A percentile compares a stretch with the other conserved stretches of the same genome.
These are phyloP conservation scores for Strobilomyces echinocephalus DNA, from an alignment of 768 basidiomycete species.

Conservation along the genomic window DNA sequence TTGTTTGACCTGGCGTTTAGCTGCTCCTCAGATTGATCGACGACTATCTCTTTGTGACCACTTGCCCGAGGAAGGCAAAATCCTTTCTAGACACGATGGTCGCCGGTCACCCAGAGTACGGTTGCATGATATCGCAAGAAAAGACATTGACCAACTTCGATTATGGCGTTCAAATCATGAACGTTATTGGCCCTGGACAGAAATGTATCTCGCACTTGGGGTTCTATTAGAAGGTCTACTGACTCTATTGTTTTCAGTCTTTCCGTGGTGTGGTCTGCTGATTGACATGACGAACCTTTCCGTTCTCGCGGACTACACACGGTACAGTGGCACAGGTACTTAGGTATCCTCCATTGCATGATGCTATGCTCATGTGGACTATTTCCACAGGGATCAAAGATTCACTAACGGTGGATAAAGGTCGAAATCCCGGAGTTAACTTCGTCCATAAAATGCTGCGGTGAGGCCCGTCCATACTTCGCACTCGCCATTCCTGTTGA, in stretches of 20 bases:
- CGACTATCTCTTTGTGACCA: slow-evolving; percentile 88
- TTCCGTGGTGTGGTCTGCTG: slow-evolving; percentile 90
- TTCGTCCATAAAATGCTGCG: slow-evolving; percentile 74
- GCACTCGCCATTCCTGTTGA: not conserved
- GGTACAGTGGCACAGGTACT: slow-evolving; percentile 57
- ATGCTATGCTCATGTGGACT: not conserved
- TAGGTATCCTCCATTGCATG: slow-evolving; percentile 17
- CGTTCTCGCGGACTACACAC: slow-evolving; percentile 71
- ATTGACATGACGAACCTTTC: slow-evolving; percentile 76
- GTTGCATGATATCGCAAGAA: slow-evolving; percentile 82
- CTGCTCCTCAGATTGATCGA: slow-evolving; percentile 83
- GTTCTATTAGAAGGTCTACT: not conserved
- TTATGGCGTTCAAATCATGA: slow-evolving; percentile 47
- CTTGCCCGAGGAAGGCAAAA: slow-evolving; percentile 52
- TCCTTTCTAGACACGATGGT: slow-evolving; percentile 75
- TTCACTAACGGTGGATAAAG: slow-evolving; percentile 66
- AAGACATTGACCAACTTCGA: slow-evolving; percentile 92
- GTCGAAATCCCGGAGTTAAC: slow-evolving; percentile 55
- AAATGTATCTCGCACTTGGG: slow-evolving; percentile 30
- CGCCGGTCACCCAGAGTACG: slow-evolving; percentile 87
- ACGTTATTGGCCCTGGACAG: slow-evolving; percentile 45
- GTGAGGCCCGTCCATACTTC: slow-evolving; percentile 37
- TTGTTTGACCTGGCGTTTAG: slow-evolving; percentile 35
- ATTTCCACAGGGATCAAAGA: slow-evolving; percentile 51
- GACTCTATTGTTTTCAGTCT: slow-evolving; percentile 43